Percentiles rank a stretch among this genome's conserved stretches.
Conservation (phyloP, 2,329 filamentous ascomycete species). For the Dactylellina haptotyla region DNA sequence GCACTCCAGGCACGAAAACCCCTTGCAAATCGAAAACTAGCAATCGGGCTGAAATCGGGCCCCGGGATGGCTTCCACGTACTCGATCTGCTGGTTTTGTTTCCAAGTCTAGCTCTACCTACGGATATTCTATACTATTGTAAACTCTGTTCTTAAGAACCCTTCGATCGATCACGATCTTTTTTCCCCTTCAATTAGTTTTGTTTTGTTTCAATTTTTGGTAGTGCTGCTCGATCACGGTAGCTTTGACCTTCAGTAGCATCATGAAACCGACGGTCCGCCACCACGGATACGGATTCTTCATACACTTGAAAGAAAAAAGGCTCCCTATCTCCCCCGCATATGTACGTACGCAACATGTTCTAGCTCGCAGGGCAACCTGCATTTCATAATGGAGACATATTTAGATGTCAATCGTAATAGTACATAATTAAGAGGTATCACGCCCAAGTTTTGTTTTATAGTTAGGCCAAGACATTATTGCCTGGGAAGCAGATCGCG, state of each 20-base stretch:
- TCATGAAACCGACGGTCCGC: neutral
- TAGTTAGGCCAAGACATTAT: neutral
- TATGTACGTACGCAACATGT: neutral
- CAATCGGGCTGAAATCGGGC: slow-evolving; percentile 36
- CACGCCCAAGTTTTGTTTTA: neutral
- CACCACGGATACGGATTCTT: neutral
- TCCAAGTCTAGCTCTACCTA: slow-evolving; percentile 17
- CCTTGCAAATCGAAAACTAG: slow-evolving; percentile 49
- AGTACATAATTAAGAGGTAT: neutral
- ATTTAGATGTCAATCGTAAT: slow-evolving; percentile 4
- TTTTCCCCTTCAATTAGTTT: neutral
- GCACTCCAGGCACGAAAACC: slow-evolving; percentile 11
- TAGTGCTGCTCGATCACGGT: too few species aligned
- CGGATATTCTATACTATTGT: neutral
- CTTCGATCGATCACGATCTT: neutral
- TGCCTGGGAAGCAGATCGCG: slow-evolving; percentile 36
- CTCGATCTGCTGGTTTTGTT: slow-evolving; percentile 45
- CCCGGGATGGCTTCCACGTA: slow-evolving; percentile 33
- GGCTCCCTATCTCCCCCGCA: neutral
- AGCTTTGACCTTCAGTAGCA: neutral
- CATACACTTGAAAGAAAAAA: neutral
- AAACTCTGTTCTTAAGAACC: slow-evolving; percentile 1
- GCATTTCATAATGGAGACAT: neutral
- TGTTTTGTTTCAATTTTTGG: too few species aligned
- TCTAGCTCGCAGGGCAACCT: slow-evolving; percentile 5